Evolutionary conservation across 2,329 filamentous ascomycete genomes (phyloP).

Genomic region (Cordyceps militaris): DNA sequence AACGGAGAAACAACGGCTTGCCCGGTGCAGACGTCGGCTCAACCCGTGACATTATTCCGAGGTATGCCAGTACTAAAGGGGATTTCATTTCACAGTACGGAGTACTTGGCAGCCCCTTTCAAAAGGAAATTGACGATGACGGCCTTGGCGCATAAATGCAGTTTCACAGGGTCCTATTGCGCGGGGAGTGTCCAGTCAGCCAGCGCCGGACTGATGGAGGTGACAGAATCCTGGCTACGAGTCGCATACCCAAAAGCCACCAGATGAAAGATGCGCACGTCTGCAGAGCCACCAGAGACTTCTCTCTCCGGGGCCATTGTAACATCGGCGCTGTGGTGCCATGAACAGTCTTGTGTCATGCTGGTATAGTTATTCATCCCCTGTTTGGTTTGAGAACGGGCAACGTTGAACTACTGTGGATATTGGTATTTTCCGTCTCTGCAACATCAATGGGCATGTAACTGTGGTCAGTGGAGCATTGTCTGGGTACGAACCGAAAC

Average conservation of each 20-base stretch:
- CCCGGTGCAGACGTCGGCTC: neutral
- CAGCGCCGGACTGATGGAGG: neutral
- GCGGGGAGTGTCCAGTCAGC: neutral
- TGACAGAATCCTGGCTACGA: neutral
- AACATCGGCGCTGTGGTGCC: neutral
- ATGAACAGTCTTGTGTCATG: neutral
- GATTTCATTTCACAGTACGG: neutral
- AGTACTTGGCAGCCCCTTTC: neutral
- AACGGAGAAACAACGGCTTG: neutral
- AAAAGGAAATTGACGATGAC: neutral
- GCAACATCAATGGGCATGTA: neutral
- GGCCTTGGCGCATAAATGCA: neutral
- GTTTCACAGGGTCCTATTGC: neutral
- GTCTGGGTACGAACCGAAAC: neutral
- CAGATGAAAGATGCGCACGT: neutral
- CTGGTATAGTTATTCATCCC: neutral
- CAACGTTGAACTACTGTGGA: conserved; percentile 11
- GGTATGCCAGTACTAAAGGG: neutral
- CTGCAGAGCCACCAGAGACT: neutral
- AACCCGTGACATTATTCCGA: neutral
- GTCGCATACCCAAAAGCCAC: neutral
- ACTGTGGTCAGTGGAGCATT: neutral
- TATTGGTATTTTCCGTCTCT: neutral
- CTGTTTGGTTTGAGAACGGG: neutral
- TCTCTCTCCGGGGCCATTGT: neutral